Evolutionary conservation across 768 basidiomycete genomes (phyloP).

Genomic region (Mycena alexandri): DNA sequence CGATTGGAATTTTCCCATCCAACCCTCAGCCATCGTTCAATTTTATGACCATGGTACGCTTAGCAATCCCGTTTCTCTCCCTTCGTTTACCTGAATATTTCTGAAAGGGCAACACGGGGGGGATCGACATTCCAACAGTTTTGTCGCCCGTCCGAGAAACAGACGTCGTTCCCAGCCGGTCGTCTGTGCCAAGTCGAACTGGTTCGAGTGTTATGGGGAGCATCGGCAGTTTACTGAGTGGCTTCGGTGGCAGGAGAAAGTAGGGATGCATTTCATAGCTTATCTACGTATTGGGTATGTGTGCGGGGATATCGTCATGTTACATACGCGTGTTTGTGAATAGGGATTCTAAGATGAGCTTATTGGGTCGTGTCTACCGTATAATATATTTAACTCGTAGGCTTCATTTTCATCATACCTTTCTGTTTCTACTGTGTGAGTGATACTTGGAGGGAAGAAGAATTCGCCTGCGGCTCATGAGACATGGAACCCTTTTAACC

Average conservation of each 20-base stretch:
- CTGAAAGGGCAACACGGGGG: slow-evolving; percentile 50
- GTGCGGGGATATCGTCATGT: too few species aligned
- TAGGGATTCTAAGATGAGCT: too few species aligned
- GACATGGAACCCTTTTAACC: not conserved
- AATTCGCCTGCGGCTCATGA: not conserved
- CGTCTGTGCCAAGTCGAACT: slow-evolving; percentile 40
- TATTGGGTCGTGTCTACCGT: not conserved
- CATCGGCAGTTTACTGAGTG: slow-evolving; percentile 41
- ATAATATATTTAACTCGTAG: not conserved
- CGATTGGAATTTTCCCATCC: slow-evolving; percentile 70
- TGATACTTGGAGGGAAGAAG: not conserved
- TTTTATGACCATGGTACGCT: slow-evolving; percentile 53
- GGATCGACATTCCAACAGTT: slow-evolving; percentile 72
- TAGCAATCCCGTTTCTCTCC: slow-evolving; percentile 11
- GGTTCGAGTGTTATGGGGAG: slow-evolving; percentile 45
- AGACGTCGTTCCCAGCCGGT: slow-evolving; percentile 62
- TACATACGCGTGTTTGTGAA: too few species aligned
- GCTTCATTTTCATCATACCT: not conserved
- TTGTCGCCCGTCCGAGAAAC: slow-evolving; percentile 76
- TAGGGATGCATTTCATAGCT: not conserved
- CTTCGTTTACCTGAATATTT: slow-evolving; percentile 17
- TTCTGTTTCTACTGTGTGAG: not conserved
- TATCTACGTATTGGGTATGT: too few species aligned
- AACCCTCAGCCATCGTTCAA: slow-evolving; percentile 61
- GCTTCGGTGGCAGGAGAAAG: slow-evolving; percentile 18